Percentiles rank a stretch among this genome's conserved stretches.
These are phyloP conservation scores for Thalassiosira tumida DNA, from an alignment of 352 stramenopile genomes.

Conservation along the genomic window DNA sequence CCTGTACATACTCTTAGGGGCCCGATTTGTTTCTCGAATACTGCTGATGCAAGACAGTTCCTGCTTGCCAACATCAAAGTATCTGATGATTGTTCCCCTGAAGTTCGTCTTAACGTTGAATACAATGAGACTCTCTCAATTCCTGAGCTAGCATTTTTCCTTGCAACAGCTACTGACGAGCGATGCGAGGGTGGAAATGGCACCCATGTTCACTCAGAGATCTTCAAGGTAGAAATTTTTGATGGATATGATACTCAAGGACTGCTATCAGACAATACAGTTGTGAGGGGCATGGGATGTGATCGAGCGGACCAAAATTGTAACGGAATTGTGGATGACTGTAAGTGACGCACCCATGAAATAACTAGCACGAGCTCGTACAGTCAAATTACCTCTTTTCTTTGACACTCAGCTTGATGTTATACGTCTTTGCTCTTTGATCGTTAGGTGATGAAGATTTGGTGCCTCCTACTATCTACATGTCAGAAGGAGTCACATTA, in stretches of 20 bases:
- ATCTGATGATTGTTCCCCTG: not conserved
- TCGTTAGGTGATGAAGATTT: not conserved
- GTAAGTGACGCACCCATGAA: too few species aligned
- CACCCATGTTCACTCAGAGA: not conserved
- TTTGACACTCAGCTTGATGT: not conserved
- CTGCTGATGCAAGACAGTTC: not conserved
- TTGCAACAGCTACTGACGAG: not conserved
- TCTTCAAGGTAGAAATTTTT: not conserved
- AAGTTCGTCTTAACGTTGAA: not conserved
- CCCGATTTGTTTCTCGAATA: not conserved
- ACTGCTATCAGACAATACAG: not conserved
- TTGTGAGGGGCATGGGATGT: not conserved
- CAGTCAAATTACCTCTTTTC: too few species aligned
- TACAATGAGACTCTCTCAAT: not conserved
- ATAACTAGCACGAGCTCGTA: too few species aligned
- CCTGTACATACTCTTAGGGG: not conserved
- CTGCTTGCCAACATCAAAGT: not conserved
- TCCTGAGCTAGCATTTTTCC: not conserved
- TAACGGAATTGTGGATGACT: not conserved
- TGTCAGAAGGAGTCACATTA: conserved; percentile 4
- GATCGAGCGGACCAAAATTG: not conserved
- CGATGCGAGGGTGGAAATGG: not conserved
- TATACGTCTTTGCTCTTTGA: not conserved
- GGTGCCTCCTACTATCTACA: not conserved
- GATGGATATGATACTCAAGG: not conserved